Base-by-base conservation (phyloP, 2,329 filamentous ascomycete genomes). In the Diaporthe sp. region DNA sequence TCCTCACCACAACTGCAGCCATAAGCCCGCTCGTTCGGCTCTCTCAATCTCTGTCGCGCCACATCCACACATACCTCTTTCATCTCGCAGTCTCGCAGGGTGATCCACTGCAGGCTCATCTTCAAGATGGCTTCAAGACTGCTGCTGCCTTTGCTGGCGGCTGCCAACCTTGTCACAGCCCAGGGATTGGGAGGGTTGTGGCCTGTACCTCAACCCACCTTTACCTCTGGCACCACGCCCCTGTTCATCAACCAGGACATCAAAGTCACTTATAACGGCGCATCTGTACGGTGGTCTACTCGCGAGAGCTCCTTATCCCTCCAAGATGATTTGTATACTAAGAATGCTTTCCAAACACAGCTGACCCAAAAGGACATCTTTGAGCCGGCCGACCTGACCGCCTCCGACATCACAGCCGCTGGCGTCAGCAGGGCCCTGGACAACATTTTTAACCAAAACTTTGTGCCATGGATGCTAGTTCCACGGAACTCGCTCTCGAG, bases 401-500 rank as follows among this genome's bases (percentile, higher is more conserved):
- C 88, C 84, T 85, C 86, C 79, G 85, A 89, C 25, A 87, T 93
- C 37, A 89, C 93, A 68, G 85, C 87, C 78, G 88, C 85, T 37
- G 91, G 86, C 42, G 85, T 93, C 28, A 87, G 88, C n/a, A 89
- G 93, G 63, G 88, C 93, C 13, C 85, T 92, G 78, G 83, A 88
- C 34, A 90, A 88, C 75, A 91, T 96, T 74, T 94, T 95, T 83
- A 84, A 89, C 37, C 86, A 92, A 75, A 91, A 90, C 79, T 92
- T 96, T 77, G 89, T 95, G 22, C 94, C 95, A 0, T 97, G 94
- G 94, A 95, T 93, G 85, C 90, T 97, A 73, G 89, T 93, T 77
- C 88, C 90, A 34, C 90, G 93, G 47, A 88, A 92, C 79, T 76
- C 82, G 70, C 83, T 88, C 44, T 88, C 89, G 73, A 81, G 90